Base-by-base conservation (phyloP, 2,329 filamentous ascomycete species). In the Talaromyces sp. region DNA sequence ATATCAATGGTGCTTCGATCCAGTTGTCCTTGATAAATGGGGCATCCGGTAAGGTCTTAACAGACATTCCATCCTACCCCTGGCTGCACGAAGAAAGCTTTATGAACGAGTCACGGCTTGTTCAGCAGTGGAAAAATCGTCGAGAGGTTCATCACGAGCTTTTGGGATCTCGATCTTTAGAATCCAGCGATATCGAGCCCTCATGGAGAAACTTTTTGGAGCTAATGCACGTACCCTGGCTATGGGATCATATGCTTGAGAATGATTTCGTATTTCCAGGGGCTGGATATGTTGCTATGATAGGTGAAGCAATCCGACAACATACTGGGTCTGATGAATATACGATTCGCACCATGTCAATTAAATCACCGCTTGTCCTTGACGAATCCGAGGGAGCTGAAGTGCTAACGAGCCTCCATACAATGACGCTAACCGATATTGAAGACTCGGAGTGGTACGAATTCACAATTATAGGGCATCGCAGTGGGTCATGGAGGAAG, bases 211-310 rank as follows among this genome's bases (percentile, higher is more conserved):
- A 73, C 36, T 62, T 69, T 39, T 62, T 76, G 6, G 58, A 65
- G 5, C 61, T 69, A 2, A 55, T 58, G 2, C 72, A 77, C 53
- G 62, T 74, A 8, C 65, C 71, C 1, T 77, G 74, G 75, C 58
- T 77, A 6, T 33, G 30, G 4, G 70, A 69, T 57, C 75, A 77
- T 52, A 64, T 66, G 32, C 61, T 77, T 1, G 72, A 73, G 44
- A 66, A 65, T 0, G 68, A 72, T 47, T 66, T 69, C 10, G 63
- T 73, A 11, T 72, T 72, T 36, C 72, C 72, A 8, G 68, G 65
- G 5, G 67, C 71, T 4, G 72, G 65, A 0, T 74, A 69, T 36
- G 58, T 72, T 4, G 65, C 63, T 1, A 69, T 70, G 27, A 70
- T 69, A 2, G 60, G 70, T 0, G 72, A 75, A 53, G 63, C 69